Evolutionary conservation across 2,329 filamentous ascomycete genomes (phyloP), one percentile per base, ranked within the genome.

Genomic region (Penicillium oxalicum): DNA sequence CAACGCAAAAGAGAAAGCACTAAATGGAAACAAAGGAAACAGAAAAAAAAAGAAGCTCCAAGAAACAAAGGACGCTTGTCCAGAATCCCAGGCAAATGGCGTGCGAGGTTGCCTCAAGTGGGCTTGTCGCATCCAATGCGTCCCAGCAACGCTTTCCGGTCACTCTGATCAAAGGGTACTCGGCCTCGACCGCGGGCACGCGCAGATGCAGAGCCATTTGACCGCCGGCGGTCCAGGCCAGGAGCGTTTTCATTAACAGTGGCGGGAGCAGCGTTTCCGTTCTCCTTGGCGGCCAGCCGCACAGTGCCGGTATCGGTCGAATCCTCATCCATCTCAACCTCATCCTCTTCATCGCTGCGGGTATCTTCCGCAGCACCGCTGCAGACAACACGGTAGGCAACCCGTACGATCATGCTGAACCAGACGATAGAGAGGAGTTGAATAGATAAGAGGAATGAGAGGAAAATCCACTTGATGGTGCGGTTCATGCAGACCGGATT

Each of bases 371-470:
- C 90, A 29, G 81, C 80, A 29, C 91, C 91, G 13, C 62, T 66
- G 44, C 78, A 80, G 33, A 97, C 65, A 5, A 97, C 90, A 52
- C 85, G 84, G 53, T 86, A 77, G 24, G 90, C 90, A 2, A 98
- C 87, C 49, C 83, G 82, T 35, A 91, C 70, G 57, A 97, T 95
- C 83, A 95, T 87, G 53, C 76, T 78, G 63, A 97, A 95, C 93
- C 93, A 97, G 53, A 87, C 77, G 33, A 95, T 74, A 29, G 87
- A 90, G 45, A 98, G 79, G 24, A 77, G 74, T 69, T 97, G 90
- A 24, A 98, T 77, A 34, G 84, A 79, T 9, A 94, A 74, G 2
- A 98, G 81, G 35, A 88, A 78, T 8, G 78, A 76, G 12, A 97
- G 74, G 73, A 97, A 97, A 9, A 77, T 76, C 78, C 81, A 87